These are phyloP conservation scores for Pseudisothecium myosuroides DNA, from an alignment of 225 moss, liverwort and hornwort species.

Conservation along the genomic window DNA sequence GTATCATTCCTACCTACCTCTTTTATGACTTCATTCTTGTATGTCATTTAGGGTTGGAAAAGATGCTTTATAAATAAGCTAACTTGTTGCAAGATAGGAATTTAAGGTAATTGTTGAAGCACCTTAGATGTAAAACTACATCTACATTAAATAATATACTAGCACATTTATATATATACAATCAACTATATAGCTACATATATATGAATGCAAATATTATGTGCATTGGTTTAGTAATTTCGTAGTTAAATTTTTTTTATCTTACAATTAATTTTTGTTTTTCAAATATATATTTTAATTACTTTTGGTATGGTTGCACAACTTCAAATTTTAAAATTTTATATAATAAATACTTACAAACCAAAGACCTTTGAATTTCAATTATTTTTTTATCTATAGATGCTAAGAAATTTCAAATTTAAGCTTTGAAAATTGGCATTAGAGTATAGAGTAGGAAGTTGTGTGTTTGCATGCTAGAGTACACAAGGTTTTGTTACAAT, in stretches of 20 bases:
- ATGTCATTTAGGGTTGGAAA: neutral
- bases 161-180: neutral
- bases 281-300: too few relatives aligned
- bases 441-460: fast-evolving
- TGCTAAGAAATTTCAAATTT: neutral
- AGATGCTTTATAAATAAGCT: neutral
- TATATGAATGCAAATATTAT: too few relatives aligned
- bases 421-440: neutral
- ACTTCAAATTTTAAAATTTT: too few relatives aligned
- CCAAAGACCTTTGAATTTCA: neutral
- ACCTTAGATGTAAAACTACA: neutral
- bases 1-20: fast-evolving
- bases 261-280: too few relatives aligned
- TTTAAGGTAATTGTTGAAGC: neutral
- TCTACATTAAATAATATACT: neutral
- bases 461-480: too few relatives aligned
- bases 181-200: too few relatives aligned
- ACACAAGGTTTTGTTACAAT: neutral
- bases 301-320: too few relatives aligned
- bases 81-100: fast-evolving
- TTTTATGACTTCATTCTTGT: fast-evolving
- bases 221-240: neutral
- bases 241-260: too few relatives aligned
- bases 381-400: neutral
- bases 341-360: neutral